Evolutionary conservation across 106 monocot species (phyloP), one percentile per base, ranked within the genome.

Genomic region (Dioscorea dumetorum): DNA sequence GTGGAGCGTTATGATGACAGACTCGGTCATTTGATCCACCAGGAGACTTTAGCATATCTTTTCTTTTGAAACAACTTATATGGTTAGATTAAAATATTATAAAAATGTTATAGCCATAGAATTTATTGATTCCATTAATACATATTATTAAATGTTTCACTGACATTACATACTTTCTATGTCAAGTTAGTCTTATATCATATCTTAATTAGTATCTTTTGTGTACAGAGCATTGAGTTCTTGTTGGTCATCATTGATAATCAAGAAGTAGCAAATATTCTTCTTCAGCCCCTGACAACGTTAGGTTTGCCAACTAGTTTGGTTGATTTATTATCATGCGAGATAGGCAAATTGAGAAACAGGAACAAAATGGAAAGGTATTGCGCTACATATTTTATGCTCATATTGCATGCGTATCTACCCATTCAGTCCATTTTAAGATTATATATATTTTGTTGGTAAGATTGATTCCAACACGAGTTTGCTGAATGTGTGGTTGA

Each of bases 201-300:
- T 61, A 7, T 61, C 33, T 31, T 63, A 5, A 33, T 28, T 76
- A 65, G 49, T 74, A 41, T 2, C 6, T 41, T 41, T 41, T 41
- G 1, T 8, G 10, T 41, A 41, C 41, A 90, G 90, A 60, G 79
- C 70, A 60, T 86, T 51, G 86, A 85, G 24, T 82, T 90, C 58
- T 69, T 90, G 61, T 69, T 83, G 68, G 60, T 83, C 31, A 33
- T 90, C 24, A 64, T 78, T 64, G 77, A 78, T 71, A 77, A 66
- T 80, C 77, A 85, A 77, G 75, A 78, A 24, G 74, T 77, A n/a
- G 66, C 57, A 58, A 66, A 10, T 24, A 74, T 85, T 70, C 80
- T 90, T 74, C 83, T 90, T 75, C 74, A 69, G 70, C 82, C 74
- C 57, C 58, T 83, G 80, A 67, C 78, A 50, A 80, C 78, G 63